Percentiles rank a stretch among this genome's conserved stretches.
These are phyloP conservation scores for Vickermania spadyakhi DNA, from an alignment of 208 protist species.

Conservation along the genomic window DNA sequence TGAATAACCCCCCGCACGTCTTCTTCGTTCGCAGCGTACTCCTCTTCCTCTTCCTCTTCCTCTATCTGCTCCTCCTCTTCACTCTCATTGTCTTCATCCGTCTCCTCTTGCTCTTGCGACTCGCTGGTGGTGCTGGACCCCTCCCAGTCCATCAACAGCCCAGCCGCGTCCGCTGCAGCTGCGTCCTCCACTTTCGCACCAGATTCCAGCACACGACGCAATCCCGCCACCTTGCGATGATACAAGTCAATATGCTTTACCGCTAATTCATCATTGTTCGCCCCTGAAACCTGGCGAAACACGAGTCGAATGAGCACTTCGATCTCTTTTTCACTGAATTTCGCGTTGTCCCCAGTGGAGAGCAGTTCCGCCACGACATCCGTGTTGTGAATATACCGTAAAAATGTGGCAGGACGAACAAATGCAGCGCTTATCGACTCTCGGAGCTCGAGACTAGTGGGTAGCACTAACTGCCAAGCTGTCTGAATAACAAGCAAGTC, in stretches of 20 bases:
- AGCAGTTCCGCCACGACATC: conserved; percentile 74
- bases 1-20: background rate
- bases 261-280: conserved; percentile 45
- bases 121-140: background rate
- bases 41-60: background rate
- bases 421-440: conserved; percentile 53
- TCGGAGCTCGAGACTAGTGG: conserved; percentile 57
- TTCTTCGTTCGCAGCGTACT: background rate
- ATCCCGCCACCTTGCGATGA: conserved; percentile 22
- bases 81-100: conserved; percentile 14
- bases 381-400: conserved; percentile 66
- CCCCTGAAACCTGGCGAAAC: conserved; percentile 53
- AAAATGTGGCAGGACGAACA: conserved; percentile 51
- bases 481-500: conserved; percentile 75
- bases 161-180: background rate
- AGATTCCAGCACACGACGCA: background rate
- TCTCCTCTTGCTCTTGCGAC: conserved; percentile 15
- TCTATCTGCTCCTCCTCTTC: background rate
- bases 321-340: conserved; percentile 50
- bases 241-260: conserved; percentile 44
- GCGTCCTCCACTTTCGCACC: background rate
- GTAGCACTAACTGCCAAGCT: conserved; percentile 57
- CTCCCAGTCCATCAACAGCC: background rate
- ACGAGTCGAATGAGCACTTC: conserved; percentile 75
- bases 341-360: conserved; percentile 60